Percentiles rank a stretch among this genome's conserved stretches.
Conservation (phyloP, 768 basidiomycete genomes). For the Kondoa subrosea region DNA sequence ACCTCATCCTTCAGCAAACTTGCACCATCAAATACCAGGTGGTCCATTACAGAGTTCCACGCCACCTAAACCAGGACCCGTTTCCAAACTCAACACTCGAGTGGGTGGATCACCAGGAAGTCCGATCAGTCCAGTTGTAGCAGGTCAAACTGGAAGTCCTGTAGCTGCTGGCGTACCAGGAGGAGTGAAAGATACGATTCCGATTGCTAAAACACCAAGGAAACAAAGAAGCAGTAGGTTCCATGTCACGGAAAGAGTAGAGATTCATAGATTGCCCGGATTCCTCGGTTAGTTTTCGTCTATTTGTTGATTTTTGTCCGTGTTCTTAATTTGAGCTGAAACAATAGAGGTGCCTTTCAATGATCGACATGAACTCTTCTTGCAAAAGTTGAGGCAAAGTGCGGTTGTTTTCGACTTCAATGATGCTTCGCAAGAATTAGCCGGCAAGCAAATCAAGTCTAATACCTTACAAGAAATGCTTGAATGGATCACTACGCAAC, state of each 20-base stretch:
- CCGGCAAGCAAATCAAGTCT: constrained; percentile 96
- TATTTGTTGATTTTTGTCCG: constrained; percentile 14
- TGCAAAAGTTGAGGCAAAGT: constrained; percentile 90
- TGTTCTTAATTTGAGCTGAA: not conserved
- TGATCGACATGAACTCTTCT: constrained; percentile 77
- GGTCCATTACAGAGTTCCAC: constrained; percentile 26
- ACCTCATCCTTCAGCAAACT: constrained; percentile 32
- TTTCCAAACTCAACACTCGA: constrained; percentile 31
- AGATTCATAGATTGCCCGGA: constrained; percentile 80
- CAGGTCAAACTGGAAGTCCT: constrained; percentile 9
- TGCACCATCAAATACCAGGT: constrained; percentile 27
- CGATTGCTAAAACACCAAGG: constrained; percentile 85
- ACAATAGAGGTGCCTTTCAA: constrained; percentile 72
- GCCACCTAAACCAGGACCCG: constrained; percentile 32
- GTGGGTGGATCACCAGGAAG: not conserved
- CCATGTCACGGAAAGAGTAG: constrained; percentile 85
- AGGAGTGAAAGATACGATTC: constrained; percentile 87
- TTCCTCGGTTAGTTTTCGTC: constrained; percentile 45
- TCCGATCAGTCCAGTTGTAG: not conserved
- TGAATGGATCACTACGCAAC: constrained; percentile 93
- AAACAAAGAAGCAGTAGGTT: constrained; percentile 96
- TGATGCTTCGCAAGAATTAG: constrained; percentile 84
- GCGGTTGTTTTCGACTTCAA: constrained; percentile 97
- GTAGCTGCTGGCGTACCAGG: no score
- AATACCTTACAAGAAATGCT: constrained; percentile 96